A percentile compares a stretch with the other conserved stretches of the same genome.
Evolutionary conservation across 495 filamentous ascomycete genomes (phyloP).

Genomic region (Aspergillus egyptiacus): DNA sequence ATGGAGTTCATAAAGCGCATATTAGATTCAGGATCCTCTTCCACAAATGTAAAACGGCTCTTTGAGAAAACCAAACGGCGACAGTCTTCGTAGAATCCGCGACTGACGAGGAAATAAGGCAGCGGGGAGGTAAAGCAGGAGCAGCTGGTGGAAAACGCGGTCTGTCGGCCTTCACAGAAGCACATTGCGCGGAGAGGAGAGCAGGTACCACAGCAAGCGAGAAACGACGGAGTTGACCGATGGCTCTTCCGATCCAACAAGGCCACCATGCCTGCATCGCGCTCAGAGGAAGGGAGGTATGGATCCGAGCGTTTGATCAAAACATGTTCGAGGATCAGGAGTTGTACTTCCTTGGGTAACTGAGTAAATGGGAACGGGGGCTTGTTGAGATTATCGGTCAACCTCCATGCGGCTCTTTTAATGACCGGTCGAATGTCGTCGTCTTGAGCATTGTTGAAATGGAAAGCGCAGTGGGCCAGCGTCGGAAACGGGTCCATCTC

Average conservation of each 20-base stretch:
- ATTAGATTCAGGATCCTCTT: conserved; percentile 19
- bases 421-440: conserved; percentile 16
- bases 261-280: conserved; percentile 8
- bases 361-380: conserved; percentile 18
- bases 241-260: conserved; percentile 14
- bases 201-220: conserved; percentile 23
- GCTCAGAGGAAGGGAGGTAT: conserved; percentile 6
- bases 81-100: conserved; percentile 21
- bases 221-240: neutral
- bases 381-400: conserved; percentile 13
- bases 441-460: conserved; percentile 12
- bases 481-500: conserved; percentile 16
- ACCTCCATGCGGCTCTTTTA: conserved; percentile 14
- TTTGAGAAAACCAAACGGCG: conserved; percentile 21
- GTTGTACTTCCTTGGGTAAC: conserved; percentile 27
- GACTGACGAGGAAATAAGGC: conserved; percentile 25
- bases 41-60: conserved; percentile 22
- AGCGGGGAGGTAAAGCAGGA: conserved; percentile 22
- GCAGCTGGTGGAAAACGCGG: conserved; percentile 22
- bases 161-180: conserved; percentile 21
- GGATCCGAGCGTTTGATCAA: conserved; percentile 17
- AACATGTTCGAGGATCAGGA: conserved; percentile 20
- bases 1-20: conserved; percentile 17
- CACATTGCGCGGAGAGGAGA: conserved; percentile 18
- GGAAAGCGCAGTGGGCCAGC: conserved; percentile 19